A percentile compares a stretch with the other conserved stretches of the same genome.
Evolutionary conservation across 1,284 basidiomycete genomes (phyloP).

Genomic region (Cystobasidium sp.): DNA sequence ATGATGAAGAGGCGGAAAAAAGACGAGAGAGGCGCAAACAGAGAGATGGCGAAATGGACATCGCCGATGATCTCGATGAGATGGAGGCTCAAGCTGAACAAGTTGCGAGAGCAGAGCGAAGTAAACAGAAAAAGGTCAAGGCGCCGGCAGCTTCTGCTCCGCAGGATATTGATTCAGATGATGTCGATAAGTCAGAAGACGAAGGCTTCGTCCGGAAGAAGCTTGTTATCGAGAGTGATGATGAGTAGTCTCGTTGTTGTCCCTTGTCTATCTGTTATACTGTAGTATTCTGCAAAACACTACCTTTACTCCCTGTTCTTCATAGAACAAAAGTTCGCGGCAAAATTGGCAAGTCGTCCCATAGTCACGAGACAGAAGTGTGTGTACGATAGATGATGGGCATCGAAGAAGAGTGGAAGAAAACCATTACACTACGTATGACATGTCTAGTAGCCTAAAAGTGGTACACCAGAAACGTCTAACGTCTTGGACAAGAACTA

Average conservation of each 20-base stretch:
- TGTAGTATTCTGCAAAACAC: background rate
- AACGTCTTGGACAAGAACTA: background rate
- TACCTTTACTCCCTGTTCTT: background rate
- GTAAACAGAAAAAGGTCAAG: constrained; percentile 26
- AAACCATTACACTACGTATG: too few species aligned
- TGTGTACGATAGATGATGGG: too few species aligned
- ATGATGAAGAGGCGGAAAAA: constrained; percentile 55
- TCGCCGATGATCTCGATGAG: constrained; percentile 55
- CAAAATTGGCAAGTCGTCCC: too few species aligned
- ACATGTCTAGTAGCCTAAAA: background rate
- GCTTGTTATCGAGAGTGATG: constrained; percentile 41
- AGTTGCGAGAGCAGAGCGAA: constrained; percentile 51
- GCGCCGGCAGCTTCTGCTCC: constrained; percentile 27
- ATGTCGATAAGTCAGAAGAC: constrained; percentile 46
- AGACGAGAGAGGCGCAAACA: constrained; percentile 48
- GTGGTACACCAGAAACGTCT: background rate
- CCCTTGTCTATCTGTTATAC: background rate
- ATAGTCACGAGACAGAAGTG: too few species aligned
- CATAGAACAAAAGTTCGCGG: too few species aligned
- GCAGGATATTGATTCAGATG: constrained; percentile 47
- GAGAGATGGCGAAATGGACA: constrained; percentile 49
- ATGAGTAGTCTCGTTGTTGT: constrained; percentile 12
- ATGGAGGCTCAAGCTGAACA: constrained; percentile 54
- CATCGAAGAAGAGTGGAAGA: too few species aligned
- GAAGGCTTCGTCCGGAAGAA: constrained; percentile 32